These are phyloP conservation scores for Kokia cookei DNA, from an alignment of 441 rosid genomes.

Conservation along the genomic window DNA sequence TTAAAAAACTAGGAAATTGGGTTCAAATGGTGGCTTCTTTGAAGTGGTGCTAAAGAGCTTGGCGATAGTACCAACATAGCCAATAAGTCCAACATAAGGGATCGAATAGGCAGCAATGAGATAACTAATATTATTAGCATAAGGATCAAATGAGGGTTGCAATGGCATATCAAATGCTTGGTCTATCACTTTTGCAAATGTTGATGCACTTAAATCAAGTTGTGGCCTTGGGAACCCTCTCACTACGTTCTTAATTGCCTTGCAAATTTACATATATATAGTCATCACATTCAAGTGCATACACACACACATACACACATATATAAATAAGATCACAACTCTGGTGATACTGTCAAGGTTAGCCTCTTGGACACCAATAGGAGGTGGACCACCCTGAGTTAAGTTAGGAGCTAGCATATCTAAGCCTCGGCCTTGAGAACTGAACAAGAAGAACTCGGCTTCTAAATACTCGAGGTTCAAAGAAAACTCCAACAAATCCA, in stretches of 20 bases:
- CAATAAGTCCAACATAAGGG: constrained; percentile 84
- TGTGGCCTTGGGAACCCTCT: constrained; percentile 80
- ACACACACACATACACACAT: neutral
- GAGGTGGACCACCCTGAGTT: constrained; percentile 66
- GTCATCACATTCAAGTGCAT: neutral
- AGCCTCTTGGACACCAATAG: constrained; percentile 59
- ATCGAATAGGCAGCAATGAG: constrained; percentile 74
- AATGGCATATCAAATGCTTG: constrained; percentile 46
- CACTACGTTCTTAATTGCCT: constrained; percentile 63
- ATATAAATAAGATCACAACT: constrained; percentile 34
- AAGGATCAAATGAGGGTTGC: constrained; percentile 77
- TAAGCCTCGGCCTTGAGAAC: constrained; percentile 68
- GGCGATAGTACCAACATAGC: constrained; percentile 78
- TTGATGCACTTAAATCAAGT: constrained; percentile 50
- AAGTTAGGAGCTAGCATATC: constrained; percentile 64
- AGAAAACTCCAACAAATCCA: constrained; percentile 67
- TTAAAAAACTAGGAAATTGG: neutral
- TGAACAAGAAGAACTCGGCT: constrained; percentile 81
- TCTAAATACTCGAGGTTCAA: constrained; percentile 80
- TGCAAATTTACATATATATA: constrained; percentile 6
- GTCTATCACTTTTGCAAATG: constrained; percentile 57
- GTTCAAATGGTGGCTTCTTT: constrained; percentile 14
- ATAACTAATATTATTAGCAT: constrained; percentile 45
- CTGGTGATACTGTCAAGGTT: constrained; percentile 50
- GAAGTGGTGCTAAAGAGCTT: constrained; percentile 38